Conservation (phyloP, 2,329 filamentous ascomycete genomes). For the Alternaria novae-zelandiae region DNA sequence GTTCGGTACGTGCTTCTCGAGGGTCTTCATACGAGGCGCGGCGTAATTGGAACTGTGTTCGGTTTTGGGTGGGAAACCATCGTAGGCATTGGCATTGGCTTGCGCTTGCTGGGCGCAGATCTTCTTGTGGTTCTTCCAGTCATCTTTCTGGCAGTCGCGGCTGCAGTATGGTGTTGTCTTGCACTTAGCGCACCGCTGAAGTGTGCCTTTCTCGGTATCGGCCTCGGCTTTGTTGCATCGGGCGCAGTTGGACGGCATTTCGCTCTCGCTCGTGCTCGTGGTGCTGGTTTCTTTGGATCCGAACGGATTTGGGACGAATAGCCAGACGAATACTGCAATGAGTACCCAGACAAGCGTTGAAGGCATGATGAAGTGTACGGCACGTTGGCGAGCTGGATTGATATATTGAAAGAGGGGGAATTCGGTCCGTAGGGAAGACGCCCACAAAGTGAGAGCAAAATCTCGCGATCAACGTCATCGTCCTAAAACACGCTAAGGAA, state of each 20-base stretch:
- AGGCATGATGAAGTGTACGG: not conserved
- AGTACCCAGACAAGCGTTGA: not conserved
- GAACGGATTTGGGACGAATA: not conserved
- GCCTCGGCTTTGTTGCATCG: constrained; percentile 25
- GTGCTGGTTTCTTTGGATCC: not conserved
- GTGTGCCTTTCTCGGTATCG: not conserved
- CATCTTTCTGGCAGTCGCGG: constrained; percentile 41
- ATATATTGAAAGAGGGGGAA: not conserved
- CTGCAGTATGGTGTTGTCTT: constrained; percentile 39
- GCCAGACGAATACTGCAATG: not conserved
- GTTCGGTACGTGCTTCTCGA: constrained; percentile 26
- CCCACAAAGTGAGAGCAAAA: not conserved
- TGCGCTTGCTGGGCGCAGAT: constrained; percentile 18
- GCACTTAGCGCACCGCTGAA: constrained; percentile 41
- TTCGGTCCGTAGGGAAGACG: not conserved
- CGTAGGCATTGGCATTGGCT: not conserved
- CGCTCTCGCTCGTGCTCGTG: not conserved
- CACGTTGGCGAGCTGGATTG: not conserved
- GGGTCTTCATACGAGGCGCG: constrained; percentile 4
- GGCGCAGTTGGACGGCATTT: constrained; percentile 5
- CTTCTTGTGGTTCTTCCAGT: constrained; percentile 46
- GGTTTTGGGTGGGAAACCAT: not conserved
- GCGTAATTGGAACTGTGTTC: constrained; percentile 6
- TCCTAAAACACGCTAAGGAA: no score
- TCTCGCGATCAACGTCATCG: no score